Base-by-base conservation (phyloP, 345 rosid genomes). In the Arabis hirsuta region DNA sequence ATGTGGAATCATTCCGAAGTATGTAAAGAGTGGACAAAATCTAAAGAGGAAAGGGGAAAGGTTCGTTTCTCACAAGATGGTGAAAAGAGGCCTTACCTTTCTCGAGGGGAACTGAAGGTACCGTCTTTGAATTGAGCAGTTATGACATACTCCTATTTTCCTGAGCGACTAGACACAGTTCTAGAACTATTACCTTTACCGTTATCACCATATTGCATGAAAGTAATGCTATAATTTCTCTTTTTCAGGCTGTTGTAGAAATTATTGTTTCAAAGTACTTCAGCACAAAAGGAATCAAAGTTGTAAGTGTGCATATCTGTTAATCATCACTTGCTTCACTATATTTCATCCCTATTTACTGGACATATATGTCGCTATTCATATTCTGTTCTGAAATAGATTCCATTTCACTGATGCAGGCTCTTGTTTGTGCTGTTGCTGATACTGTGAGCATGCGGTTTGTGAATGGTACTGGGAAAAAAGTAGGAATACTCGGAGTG, bases 401-500 rank as follows among this genome's bases (percentile, higher is more conserved):
- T 29, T 44, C 39, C 51, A 24, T 72, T 29, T 69, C 19, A 48
- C 51, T 50, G 73, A 41, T 63, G 55, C 90, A 89, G 96, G 52
- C 90, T 46, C 78, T 84, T 67, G 84, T 91, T 42, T 93, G 96
- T 78, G 96, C 97, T 55, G 72, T 94, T 50, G 89, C 90, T 12
- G 98, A 94, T 76, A 87, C 90, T 76, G 82, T 83, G 76, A 85
- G 97, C 82, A 89, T 81, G 87, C 87, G 96, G 55, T 84, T 85
- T 74, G 78, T 89, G 74, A 76, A 85, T 66, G 96, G 99, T 53
- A 62, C 79, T 76, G 79, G 78, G 72, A 75, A 63, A 9, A 82
- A 81, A 53, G 74, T 64, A 47, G 98, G 98, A 71, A 31, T 94
- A 45, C 87, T 89, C 85, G 97, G 97, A 69, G 82, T 95, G 13